A percentile compares a stretch with the other conserved stretches of the same genome.
Evolutionary conservation across 73 alveolate species (phyloP).

Genomic region (Effrenium voratum): DNA sequence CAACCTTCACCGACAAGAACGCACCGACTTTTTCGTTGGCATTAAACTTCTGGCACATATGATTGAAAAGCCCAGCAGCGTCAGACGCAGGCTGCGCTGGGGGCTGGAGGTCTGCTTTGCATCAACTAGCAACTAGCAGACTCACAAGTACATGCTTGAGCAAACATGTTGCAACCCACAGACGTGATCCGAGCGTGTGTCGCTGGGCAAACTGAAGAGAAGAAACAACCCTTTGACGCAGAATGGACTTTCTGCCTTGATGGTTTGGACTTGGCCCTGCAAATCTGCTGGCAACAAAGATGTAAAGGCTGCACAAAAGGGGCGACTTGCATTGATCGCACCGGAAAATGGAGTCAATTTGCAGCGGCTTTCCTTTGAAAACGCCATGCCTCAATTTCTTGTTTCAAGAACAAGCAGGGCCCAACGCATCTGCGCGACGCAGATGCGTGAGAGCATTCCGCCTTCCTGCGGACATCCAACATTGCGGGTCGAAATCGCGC

Average conservation of each 20-base stretch:
- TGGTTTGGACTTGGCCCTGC: too few relatives aligned
- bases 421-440: neutral
- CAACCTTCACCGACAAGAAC: neutral
- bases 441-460: neutral
- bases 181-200: neutral
- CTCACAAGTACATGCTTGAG: too few relatives aligned
- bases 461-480: neutral
- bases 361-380: neutral
- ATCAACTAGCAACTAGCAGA: too few relatives aligned
- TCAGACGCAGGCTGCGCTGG: conserved; percentile 2
- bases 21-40: conserved; percentile 8
- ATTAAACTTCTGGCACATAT: neutral
- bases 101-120: neutral
- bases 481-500: neutral
- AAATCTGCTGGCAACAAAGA: neutral
- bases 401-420: neutral
- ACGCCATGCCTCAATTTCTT: neutral
- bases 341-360: neutral
- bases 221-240: neutral
- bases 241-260: too few relatives aligned
- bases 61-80: neutral
- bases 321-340: neutral
- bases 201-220: too few relatives aligned
- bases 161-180: too few relatives aligned
- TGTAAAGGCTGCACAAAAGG: neutral